These are phyloP conservation scores for Quercus tomentella DNA, from an alignment of 331 rosid genomes.

Conservation along the genomic window DNA sequence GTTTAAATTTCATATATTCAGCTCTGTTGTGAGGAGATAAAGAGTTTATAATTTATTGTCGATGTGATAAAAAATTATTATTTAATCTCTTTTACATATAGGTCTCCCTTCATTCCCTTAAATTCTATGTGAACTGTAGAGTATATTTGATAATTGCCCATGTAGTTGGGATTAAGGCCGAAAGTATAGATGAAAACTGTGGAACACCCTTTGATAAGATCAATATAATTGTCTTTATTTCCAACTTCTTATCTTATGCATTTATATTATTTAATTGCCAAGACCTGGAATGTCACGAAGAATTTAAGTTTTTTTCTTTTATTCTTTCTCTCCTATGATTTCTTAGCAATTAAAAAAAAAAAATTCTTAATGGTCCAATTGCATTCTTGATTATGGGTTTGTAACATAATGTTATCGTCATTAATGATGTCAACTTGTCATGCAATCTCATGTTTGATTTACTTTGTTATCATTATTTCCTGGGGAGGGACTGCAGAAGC, in stretches of 20 bases:
- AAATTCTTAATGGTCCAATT: too few species aligned
- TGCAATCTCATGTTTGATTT: too few species aligned
- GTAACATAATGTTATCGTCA: too few species aligned
- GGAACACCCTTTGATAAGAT: background rate
- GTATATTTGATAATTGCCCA: background rate
- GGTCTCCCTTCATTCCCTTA: background rate
- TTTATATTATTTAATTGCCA: background rate
- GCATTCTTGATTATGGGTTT: too few species aligned
- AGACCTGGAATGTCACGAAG: background rate
- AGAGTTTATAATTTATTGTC: background rate
- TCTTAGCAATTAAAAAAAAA: too few species aligned
- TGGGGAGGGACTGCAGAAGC: too few species aligned
- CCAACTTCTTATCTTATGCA: background rate
- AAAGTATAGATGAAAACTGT: background rate
- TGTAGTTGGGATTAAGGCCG: background rate
- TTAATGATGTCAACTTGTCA: too few species aligned
- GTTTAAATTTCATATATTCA: constrained; percentile 11
- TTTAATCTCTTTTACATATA: too few species aligned
- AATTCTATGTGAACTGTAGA: background rate
- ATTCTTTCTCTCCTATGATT: too few species aligned
- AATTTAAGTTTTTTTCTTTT: background rate
- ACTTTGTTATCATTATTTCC: too few species aligned
- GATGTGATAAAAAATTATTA: too few species aligned
- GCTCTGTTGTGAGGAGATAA: background rate
- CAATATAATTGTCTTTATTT: background rate